Conservation (phyloP, 768 basidiomycete species). For the Tylopilus cervinicoccineus region DNA sequence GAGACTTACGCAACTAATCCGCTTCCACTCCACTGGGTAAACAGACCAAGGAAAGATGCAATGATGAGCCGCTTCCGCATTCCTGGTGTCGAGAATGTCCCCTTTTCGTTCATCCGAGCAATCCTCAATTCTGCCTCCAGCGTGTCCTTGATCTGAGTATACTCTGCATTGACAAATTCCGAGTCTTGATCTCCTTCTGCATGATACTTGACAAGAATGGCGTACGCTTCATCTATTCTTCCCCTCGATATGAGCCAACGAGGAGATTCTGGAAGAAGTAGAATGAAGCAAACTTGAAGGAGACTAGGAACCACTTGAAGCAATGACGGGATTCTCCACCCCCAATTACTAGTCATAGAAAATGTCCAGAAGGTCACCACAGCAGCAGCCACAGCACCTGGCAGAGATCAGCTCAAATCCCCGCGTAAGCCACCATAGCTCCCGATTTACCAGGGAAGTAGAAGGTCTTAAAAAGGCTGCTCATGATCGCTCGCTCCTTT, state of each 20-base stretch:
- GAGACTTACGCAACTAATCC: conserved; percentile 9
- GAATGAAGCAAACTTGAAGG: conserved; percentile 53
- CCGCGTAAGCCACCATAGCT: neutral
- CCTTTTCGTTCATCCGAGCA: neutral
- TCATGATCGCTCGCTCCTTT: conserved; percentile 17
- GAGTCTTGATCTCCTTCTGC: conserved; percentile 51
- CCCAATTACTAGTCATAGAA: conserved; percentile 52
- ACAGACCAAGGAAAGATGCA: conserved; percentile 13
- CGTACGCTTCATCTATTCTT: conserved; percentile 44
- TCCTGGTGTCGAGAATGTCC: conserved; percentile 7
- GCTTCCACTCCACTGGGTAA: conserved; percentile 13
- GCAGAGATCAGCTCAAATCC: neutral
- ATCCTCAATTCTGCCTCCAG: conserved; percentile 31
- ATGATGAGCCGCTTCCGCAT: conserved; percentile 15
- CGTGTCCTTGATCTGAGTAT: conserved; percentile 51
- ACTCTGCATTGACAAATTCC: conserved; percentile 57
- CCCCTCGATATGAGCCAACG: conserved; percentile 61
- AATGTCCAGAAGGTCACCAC: conserved; percentile 62
- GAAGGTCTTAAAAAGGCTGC: conserved; percentile 8
- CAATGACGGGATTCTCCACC: conserved; percentile 65
- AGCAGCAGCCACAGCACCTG: conserved; percentile 37
- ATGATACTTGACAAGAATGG: conserved; percentile 53
- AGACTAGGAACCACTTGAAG: conserved; percentile 52
- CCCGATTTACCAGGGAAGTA: conserved; percentile 12
- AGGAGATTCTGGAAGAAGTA: conserved; percentile 60